Conservation (phyloP, 2,329 filamentous ascomycete genomes). For the Penicillium digitatum region DNA sequence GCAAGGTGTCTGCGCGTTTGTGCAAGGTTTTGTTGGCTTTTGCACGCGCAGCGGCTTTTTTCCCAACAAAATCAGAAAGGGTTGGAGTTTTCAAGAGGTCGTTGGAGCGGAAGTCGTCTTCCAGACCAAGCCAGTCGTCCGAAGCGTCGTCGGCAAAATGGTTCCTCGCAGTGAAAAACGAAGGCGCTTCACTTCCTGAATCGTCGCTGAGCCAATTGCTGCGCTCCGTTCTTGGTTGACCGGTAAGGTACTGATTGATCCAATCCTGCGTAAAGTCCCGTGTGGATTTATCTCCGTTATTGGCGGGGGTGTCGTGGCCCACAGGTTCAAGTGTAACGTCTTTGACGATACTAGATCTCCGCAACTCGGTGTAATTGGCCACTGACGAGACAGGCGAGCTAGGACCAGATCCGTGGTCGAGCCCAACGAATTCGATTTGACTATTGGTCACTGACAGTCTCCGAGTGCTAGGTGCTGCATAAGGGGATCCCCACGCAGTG, state of each 20-base stretch:
- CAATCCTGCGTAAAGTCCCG: constrained; percentile 72
- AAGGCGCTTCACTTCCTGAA: constrained; percentile 69
- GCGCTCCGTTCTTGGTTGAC: constrained; percentile 64
- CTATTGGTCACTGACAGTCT: constrained; percentile 39
- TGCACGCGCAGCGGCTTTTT: constrained; percentile 24
- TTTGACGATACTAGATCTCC: constrained; percentile 29
- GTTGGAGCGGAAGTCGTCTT: constrained; percentile 37
- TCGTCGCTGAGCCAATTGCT: constrained; percentile 82
- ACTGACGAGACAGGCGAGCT: constrained; percentile 36
- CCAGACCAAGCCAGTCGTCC: constrained; percentile 44
- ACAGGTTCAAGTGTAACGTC: constrained; percentile 28
- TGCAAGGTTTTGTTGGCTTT: constrained; percentile 35
- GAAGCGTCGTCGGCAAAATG: constrained; percentile 41
- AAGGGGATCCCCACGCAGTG: constrained; percentile 88
- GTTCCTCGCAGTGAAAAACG: constrained; percentile 45
- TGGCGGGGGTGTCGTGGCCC: constrained; percentile 21
- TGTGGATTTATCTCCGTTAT: constrained; percentile 35
- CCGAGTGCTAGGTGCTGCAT: constrained; percentile 59
- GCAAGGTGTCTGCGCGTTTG: constrained; percentile 42
- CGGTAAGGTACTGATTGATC: constrained; percentile 80
- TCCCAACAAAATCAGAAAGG: constrained; percentile 34
- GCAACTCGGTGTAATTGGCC: constrained; percentile 25
- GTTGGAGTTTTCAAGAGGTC: constrained; percentile 42
- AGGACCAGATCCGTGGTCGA: constrained; percentile 32
- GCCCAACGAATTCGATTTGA: constrained; percentile 50